Conservation (phyloP, 345 rosid genomes). For the Heritiera fomes region DNA sequence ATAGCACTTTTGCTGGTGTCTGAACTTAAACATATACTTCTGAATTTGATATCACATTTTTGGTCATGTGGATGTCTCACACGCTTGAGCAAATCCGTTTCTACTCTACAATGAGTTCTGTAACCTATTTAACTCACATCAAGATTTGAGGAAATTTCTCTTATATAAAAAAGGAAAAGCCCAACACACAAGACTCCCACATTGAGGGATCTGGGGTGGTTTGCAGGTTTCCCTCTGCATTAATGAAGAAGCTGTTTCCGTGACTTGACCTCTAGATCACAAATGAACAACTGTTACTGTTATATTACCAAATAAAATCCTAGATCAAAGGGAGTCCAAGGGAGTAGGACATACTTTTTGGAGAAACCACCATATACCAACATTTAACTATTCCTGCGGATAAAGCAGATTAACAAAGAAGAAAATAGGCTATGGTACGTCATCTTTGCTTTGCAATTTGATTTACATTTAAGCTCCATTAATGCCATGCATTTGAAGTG, state of each 20-base stretch:
- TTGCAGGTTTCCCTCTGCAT: too few species aligned
- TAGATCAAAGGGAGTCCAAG: conserved; percentile 2
- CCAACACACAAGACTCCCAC: too few species aligned
- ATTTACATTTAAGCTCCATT: conserved; percentile 7
- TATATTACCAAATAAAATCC: background rate
- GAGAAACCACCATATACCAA: background rate
- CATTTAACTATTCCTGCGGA: background rate
- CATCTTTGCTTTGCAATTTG: conserved; percentile 2
- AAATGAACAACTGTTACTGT: background rate
- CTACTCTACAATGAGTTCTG: background rate
- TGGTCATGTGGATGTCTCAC: background rate
- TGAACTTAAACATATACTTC: background rate
- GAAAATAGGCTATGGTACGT: background rate
- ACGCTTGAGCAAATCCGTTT: background rate
- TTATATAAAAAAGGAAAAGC: too few species aligned
- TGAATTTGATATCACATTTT: background rate
- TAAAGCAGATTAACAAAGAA: background rate
- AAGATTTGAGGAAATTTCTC: background rate
- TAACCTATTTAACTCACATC: background rate
- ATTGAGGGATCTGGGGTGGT: too few species aligned
- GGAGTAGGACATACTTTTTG: background rate
- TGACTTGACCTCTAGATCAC: too few species aligned
- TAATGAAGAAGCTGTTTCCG: too few species aligned
- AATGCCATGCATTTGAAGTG: background rate
- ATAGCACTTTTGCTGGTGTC: background rate